phyloP scores from a whole-genome alignment of 2,329 filamentous ascomycete species.

The Aspergillus ustus region DNA sequence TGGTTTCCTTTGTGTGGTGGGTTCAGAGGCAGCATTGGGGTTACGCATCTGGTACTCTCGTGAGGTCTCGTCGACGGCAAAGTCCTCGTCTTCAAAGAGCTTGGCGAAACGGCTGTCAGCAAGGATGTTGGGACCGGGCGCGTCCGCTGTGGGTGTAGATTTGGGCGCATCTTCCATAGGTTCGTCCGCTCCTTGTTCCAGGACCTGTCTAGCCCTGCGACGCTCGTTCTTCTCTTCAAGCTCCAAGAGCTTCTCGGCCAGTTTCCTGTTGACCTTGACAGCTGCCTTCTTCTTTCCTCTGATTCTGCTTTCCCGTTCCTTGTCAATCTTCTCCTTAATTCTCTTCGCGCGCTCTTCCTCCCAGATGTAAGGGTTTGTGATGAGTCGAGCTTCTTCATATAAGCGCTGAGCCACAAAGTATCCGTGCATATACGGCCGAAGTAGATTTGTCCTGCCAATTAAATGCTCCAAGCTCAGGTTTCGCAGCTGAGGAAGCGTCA shows the following conservation, averaged over 20 bases:
- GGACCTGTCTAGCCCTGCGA: conserved; percentile 48
- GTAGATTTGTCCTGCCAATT: conserved; percentile 83
- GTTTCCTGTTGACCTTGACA: conserved; percentile 81
- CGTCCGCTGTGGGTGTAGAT: conserved; percentile 24
- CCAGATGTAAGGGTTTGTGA: conserved; percentile 91
- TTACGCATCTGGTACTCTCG: conserved; percentile 88
- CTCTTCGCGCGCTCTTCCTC: conserved; percentile 90
- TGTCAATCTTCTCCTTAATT: conserved; percentile 93
- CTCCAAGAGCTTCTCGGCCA: conserved; percentile 66
- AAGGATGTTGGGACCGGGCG: conserved; percentile 66
- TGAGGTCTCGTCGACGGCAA: conserved; percentile 86
- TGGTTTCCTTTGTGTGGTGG: conserved; percentile 38
- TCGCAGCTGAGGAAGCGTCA: conserved; percentile 84
- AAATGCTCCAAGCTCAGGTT: conserved; percentile 85
- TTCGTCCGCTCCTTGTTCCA: conserved; percentile 63
- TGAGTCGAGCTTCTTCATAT: conserved; percentile 92
- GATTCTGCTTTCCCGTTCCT: conserved; percentile 93
- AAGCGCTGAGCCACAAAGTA: conserved; percentile 96
- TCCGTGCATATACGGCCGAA: conserved; percentile 98
- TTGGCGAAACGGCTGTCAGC: conserved; percentile 84
- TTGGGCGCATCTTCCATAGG: conserved; percentile 35
- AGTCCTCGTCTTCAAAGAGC: conserved; percentile 92
- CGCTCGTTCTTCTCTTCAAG: conserved; percentile 62
- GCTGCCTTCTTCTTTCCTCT: conserved; percentile 89
- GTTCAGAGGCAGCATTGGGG: conserved; percentile 69